Conservation (phyloP, 2,329 filamentous ascomycete species). For the Calonectria crousiana region DNA sequence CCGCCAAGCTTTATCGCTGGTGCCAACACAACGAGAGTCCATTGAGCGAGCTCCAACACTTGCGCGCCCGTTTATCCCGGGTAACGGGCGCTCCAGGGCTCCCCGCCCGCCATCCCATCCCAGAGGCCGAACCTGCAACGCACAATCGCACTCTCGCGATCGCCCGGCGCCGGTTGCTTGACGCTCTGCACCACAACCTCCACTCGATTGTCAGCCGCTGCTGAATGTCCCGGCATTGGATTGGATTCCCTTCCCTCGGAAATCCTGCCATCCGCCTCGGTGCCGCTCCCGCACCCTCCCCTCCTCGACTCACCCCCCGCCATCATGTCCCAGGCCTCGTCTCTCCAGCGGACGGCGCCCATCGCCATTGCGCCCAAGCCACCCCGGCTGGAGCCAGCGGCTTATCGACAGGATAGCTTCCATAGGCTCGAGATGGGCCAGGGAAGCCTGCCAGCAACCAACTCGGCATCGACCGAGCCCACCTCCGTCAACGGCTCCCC, state of each 20-base stretch:
- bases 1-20: constrained; percentile 18
- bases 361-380: constrained; percentile 76
- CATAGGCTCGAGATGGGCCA: constrained; percentile 63
- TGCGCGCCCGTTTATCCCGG: constrained; percentile 42
- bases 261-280: constrained; percentile 19
- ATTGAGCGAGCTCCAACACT: constrained; percentile 40
- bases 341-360: constrained; percentile 70
- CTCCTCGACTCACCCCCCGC: constrained; percentile 34
- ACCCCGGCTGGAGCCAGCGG: constrained; percentile 55
- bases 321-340: constrained; percentile 66
- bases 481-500: constrained; percentile 56
- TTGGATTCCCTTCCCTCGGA: constrained; percentile 32
- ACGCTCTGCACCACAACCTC: constrained; percentile 20
- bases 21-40: constrained; percentile 27
- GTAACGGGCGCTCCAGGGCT: constrained; percentile 43
- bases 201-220: constrained; percentile 26
- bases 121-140: constrained; percentile 15
- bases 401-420: constrained; percentile 60
- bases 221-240: constrained; percentile 26
- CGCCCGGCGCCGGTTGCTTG: constrained; percentile 5
- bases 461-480: constrained; percentile 61
- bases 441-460: constrained; percentile 64
- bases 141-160: constrained; percentile 4
- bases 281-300: constrained; percentile 29
- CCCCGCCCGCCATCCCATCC: constrained; percentile 16